Evolutionary conservation across 2,329 filamentous ascomycete species (phyloP), one percentile per base, ranked within the genome.

Genomic region (Graphilbum fragrans): DNA sequence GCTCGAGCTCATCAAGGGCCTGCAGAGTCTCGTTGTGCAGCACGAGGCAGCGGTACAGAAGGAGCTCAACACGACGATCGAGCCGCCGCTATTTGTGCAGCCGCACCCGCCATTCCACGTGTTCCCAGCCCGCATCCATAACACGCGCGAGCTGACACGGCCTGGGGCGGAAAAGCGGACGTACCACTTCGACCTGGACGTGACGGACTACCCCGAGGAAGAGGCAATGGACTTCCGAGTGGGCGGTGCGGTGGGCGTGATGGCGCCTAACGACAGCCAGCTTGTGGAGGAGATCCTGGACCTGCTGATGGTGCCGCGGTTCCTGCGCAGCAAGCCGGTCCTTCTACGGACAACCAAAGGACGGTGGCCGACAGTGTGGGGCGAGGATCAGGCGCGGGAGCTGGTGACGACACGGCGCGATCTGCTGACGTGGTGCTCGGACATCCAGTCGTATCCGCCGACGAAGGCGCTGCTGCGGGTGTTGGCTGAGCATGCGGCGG

Each of bases 301-400:
- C 54, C 67, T 82, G 20, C 76, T 98, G 17, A 72, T 84, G 52
- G 72, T 96, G 19, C 88, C 88, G 4, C 81, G 77, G 31, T 85
- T 82, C 55, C 70, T 92, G 45, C 82, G 92, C 23, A 84, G 94
- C 63, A 92, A 86, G 67, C 81, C 82, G 14, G 73, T 94, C 17
- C 67, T 82, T 17, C 64, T 96, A 51, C 80, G 79, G 58, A 96
- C 92, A 1, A 77, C 72, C 29, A 75, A 71, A 46, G 90, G 90
- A 27, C 75, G 92, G 38, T 98, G 90, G 90, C 92, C 92, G 4
- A 98, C 92, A 1, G 93, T 98, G 38, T 98, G 92, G 92, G 92
- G 90, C 34, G 86, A 94, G 2, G 90, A 96, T 18, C 64, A 84
- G 59, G 63, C 88, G 7, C 77, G 92, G 43, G 81, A 92, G 57